Conservation (phyloP, 257 asterid genomes). For the Oldenlandia corymbosa region DNA sequence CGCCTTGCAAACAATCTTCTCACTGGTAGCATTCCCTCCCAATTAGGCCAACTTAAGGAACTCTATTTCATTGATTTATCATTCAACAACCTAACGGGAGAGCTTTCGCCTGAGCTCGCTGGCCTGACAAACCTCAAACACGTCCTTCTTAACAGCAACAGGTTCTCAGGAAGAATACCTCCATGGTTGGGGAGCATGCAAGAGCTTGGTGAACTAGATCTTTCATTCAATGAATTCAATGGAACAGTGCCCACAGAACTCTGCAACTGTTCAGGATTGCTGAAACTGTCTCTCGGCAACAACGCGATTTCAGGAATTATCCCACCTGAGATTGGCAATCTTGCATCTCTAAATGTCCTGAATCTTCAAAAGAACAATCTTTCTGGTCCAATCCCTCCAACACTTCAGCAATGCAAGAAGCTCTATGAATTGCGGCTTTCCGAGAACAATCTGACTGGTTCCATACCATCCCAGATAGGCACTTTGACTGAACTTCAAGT, state of each 20-base stretch:
- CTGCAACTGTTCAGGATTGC: constrained; percentile 57
- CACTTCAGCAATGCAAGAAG: constrained; percentile 67
- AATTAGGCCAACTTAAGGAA: constrained; percentile 48
- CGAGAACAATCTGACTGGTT: constrained; percentile 53
- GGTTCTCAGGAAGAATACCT: constrained; percentile 51
- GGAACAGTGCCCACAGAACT: constrained; percentile 63
- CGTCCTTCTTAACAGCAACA: constrained; percentile 56
- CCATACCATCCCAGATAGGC: constrained; percentile 63
- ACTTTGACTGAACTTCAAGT: constrained; percentile 68
- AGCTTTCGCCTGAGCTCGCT: constrained; percentile 44
- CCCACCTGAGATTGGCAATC: constrained; percentile 75
- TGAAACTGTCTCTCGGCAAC: constrained; percentile 54
- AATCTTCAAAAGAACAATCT: constrained; percentile 63
- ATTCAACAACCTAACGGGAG: constrained; percentile 55
- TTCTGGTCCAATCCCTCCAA: constrained; percentile 58
- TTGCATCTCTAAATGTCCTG: constrained; percentile 59
- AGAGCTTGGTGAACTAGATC: constrained; percentile 72
- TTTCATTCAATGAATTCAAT: constrained; percentile 58
- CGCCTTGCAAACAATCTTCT: constrained; percentile 67
- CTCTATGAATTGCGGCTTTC: constrained; percentile 80
- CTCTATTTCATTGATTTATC: constrained; percentile 73
- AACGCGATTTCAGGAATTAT: constrained; percentile 57
- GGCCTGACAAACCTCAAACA: constrained; percentile 46
- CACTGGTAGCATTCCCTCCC: constrained; percentile 51
- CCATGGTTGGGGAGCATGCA: constrained; percentile 62